These are phyloP conservation scores for Wickerhamomyces sydowiorum DNA, from an alignment of 805 yeast genomes.

Conservation along the genomic window DNA sequence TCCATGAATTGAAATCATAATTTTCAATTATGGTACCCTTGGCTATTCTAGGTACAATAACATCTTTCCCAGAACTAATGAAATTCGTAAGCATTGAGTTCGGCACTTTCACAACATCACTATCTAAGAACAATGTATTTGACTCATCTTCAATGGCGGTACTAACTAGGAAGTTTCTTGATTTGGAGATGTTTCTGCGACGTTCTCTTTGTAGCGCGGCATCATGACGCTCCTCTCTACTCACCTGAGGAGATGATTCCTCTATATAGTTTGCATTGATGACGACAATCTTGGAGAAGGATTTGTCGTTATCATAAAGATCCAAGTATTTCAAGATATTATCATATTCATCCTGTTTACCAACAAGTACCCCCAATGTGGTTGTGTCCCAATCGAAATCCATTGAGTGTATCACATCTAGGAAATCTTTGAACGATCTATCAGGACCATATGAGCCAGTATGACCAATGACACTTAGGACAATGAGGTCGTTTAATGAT, in stretches of 20 bases:
- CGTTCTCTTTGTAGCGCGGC: constrained; percentile 19
- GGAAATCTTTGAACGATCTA: constrained; percentile 28
- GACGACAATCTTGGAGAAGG: constrained; percentile 11
- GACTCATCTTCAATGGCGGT: constrained; percentile 21
- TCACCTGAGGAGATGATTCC: constrained; percentile 4
- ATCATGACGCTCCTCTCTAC: constrained; percentile 14
- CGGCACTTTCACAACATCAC: constrained; percentile 24
- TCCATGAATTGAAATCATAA: constrained; percentile 33
- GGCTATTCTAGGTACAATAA: constrained; percentile 25
- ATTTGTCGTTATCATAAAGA: constrained; percentile 1
- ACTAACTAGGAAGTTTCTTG: constrained; percentile 24
- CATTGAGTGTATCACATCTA: constrained; percentile 25
- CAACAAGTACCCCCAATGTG: constrained; percentile 18
- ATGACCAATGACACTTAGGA: constrained; percentile 20
- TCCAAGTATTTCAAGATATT: constrained; percentile 6
- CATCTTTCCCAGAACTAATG: constrained; percentile 21
- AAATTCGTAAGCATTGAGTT: constrained; percentile 21
- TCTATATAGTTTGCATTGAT: constrained; percentile 19
- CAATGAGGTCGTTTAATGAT: constrained; percentile 7
- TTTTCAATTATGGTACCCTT: constrained; percentile 21
- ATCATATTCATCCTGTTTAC: constrained; percentile 6
- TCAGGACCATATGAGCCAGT: constrained; percentile 31
- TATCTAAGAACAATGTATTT: constrained; percentile 25
- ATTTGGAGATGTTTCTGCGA: constrained; percentile 22
- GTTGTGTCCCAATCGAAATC: constrained; percentile 18